These are phyloP conservation scores for Tetradesmus obliquus DNA, from an alignment of 139 green algal species.

Conservation along the genomic window DNA sequence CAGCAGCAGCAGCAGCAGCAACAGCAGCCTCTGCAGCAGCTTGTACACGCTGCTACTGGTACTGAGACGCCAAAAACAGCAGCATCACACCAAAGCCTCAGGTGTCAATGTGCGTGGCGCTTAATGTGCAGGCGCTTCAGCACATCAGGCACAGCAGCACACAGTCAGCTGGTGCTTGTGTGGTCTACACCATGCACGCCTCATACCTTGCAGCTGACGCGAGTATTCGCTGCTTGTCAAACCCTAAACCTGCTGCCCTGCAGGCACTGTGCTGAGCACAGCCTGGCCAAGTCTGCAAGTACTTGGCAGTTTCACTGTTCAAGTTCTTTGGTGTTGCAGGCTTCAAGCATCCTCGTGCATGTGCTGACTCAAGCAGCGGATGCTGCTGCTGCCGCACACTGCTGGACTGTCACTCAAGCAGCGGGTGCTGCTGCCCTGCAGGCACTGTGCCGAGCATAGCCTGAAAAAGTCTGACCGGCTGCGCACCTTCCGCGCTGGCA, in stretches of 20 bases:
- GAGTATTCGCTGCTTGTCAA: not conserved
- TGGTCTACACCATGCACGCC: not conserved
- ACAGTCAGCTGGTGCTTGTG: too few relatives aligned
- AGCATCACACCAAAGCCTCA: too few relatives aligned
- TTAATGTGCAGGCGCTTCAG: too few relatives aligned
- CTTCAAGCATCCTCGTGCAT: not conserved
- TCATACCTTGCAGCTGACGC: not conserved
- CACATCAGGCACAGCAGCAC: not conserved
- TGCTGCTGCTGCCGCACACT: not conserved
- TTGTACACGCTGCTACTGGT: not conserved
- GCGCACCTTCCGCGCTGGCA: not conserved
- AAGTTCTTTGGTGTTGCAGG: too few relatives aligned
- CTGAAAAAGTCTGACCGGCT: not conserved
- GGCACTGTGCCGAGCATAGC: constrained; percentile 13
- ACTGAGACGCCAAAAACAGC: too few relatives aligned
- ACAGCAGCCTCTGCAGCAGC: not conserved
- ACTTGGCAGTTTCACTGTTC: too few relatives aligned
- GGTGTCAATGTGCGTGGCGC: too few relatives aligned
- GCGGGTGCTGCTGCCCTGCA: not conserved
- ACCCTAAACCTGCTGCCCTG: too few relatives aligned
- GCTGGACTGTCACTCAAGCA: too few relatives aligned
- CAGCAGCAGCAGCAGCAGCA: not conserved
- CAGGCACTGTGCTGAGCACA: not conserved
- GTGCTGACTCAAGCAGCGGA: not conserved
- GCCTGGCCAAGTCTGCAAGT: too few relatives aligned